These are phyloP conservation scores for Lachnellula hyalina DNA, from an alignment of 2,329 filamentous ascomycete genomes.

Conservation along the genomic window DNA sequence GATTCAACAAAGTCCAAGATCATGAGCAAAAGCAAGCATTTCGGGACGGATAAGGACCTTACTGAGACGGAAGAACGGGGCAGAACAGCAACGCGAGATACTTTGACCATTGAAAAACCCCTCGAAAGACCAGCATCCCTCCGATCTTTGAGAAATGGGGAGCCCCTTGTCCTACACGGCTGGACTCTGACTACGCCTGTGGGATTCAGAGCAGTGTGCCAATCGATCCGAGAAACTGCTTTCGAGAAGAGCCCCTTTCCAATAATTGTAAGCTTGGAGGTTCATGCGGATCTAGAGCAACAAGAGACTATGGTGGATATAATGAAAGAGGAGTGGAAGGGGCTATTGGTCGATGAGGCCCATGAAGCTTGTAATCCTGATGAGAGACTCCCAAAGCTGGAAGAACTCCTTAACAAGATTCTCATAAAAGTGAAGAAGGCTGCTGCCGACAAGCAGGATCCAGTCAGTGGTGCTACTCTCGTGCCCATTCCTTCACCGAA, in stretches of 20 bases:
- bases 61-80: constrained; percentile 13
- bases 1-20: constrained; percentile 19
- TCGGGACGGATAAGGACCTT: not conserved
- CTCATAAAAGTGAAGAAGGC: constrained; percentile 71
- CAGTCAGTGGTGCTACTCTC: constrained; percentile 12
- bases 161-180: constrained; percentile 81
- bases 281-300: constrained; percentile 76
- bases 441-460: constrained; percentile 16
- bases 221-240: constrained; percentile 70
- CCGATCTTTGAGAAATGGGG: constrained; percentile 36
- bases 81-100: constrained; percentile 7
- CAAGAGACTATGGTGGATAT: constrained; percentile 91
- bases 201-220: constrained; percentile 80
- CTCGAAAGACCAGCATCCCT: constrained; percentile 26
- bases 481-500: constrained; percentile 15
- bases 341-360: constrained; percentile 59
- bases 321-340: constrained; percentile 84
- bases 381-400: constrained; percentile 61
- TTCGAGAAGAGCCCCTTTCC: constrained; percentile 74
- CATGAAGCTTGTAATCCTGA: constrained; percentile 41
- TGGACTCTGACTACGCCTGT: constrained; percentile 84
- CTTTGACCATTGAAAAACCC: constrained; percentile 13
- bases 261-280: constrained; percentile 86
- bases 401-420: constrained; percentile 72
- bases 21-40: not conserved